phyloP scores from a whole-genome alignment of 2,329 filamentous ascomycete species.

The Clonostachys sp. region DNA sequence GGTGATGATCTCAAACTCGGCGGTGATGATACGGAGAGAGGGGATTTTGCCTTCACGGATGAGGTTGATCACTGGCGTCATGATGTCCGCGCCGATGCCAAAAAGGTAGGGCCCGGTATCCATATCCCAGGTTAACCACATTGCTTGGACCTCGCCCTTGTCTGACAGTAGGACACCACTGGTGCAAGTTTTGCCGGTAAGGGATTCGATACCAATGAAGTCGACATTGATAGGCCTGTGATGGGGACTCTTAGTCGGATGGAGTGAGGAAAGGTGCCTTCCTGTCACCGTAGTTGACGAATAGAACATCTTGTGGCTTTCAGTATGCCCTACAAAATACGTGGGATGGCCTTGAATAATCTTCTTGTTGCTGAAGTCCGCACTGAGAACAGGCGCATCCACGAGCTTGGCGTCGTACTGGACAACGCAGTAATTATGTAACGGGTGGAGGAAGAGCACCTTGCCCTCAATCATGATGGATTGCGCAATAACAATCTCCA shows the following conservation, averaged over 20 bases:
- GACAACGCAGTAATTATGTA: constrained; percentile 95
- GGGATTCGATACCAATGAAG: constrained; percentile 94
- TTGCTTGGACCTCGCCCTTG: constrained; percentile 86
- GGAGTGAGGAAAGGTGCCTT: constrained; percentile 97
- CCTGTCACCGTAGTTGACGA: constrained; percentile 94
- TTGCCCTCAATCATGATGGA: constrained; percentile 93
- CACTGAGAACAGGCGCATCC: constrained; percentile 88
- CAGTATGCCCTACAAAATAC: constrained; percentile 97
- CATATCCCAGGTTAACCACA: constrained; percentile 96
- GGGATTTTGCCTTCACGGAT: constrained; percentile 78
- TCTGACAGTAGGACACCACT: constrained; percentile 88
- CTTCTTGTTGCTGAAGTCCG: constrained; percentile 72
- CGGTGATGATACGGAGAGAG: constrained; percentile 82
- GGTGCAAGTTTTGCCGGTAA: constrained; percentile 83
- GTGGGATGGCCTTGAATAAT: constrained; percentile 92
- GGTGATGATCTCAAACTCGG: constrained; percentile 91
- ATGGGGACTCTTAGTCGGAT: constrained; percentile 79
- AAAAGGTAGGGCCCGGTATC: constrained; percentile 98
- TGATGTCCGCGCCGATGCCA: constrained; percentile 80
- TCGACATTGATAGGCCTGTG: constrained; percentile 96
- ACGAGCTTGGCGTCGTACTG: constrained; percentile 92
- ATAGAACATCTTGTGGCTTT: constrained; percentile 89
- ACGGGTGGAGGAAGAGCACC: constrained; percentile 90
- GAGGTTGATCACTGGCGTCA: constrained; percentile 83
- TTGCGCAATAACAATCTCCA: constrained; percentile 92